Percentiles rank a stretch among this genome's conserved stretches.
Evolutionary conservation across 2,329 filamentous ascomycete species (phyloP).

Genomic region (Cercospora brassicicola): DNA sequence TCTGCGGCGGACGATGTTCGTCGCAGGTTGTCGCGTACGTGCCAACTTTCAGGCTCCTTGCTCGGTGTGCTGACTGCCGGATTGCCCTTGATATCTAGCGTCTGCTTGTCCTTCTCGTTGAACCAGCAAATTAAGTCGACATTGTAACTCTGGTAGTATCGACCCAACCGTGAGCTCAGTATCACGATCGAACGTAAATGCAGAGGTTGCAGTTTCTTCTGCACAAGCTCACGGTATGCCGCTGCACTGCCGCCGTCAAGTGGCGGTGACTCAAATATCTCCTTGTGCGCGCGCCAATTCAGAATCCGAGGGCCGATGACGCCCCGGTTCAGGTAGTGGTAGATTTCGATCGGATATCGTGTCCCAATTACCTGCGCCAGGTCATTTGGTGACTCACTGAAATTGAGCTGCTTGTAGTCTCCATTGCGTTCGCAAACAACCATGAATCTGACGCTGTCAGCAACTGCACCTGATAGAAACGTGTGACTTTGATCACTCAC

Average conservation of each 20-base stretch:
- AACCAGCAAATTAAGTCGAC: slow-evolving; percentile 84
- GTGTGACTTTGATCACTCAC: slow-evolving; percentile 1
- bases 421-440: slow-evolving; percentile 78
- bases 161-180: slow-evolving; percentile 74
- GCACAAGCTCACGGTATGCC: slow-evolving; percentile 78
- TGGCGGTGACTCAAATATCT: slow-evolving; percentile 77
- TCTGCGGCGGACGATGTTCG: slow-evolving; percentile 18
- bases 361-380: slow-evolving; percentile 75
- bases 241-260: slow-evolving; percentile 77
- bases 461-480: neutral
- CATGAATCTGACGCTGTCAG: slow-evolving; percentile 58
- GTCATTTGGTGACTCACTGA: slow-evolving; percentile 73
- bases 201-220: slow-evolving; percentile 69
- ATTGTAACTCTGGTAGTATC: slow-evolving; percentile 78
- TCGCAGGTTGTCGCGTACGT: slow-evolving; percentile 55
- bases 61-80: slow-evolving; percentile 17
- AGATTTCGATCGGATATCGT: slow-evolving; percentile 5
- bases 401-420: slow-evolving; percentile 71
- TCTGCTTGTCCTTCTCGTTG: slow-evolving; percentile 64
- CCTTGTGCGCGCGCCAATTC: slow-evolving; percentile 76
- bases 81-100: slow-evolving; percentile 32
- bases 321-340: slow-evolving; percentile 73
- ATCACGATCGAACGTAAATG: slow-evolving; percentile 76
- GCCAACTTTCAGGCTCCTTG: slow-evolving; percentile 62
- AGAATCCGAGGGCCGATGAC: slow-evolving; percentile 76